phyloP scores from a whole-genome alignment of 2,329 filamentous ascomycete genomes.

The Pezicula carpinea region DNA sequence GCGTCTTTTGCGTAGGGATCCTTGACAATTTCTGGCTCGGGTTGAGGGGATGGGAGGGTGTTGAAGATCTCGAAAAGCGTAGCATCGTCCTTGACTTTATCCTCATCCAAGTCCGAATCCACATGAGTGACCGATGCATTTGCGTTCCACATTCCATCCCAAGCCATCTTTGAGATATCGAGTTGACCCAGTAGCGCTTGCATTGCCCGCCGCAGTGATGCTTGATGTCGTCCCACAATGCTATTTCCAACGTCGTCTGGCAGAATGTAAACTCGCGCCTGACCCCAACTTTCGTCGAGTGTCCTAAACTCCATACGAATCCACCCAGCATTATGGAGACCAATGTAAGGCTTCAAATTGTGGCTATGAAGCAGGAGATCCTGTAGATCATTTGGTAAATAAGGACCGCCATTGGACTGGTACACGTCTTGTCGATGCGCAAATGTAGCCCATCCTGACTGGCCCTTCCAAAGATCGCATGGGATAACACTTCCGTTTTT shows the following conservation, averaged over 20 bases:
- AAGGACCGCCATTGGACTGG: slow-evolving; percentile 1
- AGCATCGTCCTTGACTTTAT: slow-evolving; percentile 30
- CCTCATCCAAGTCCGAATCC: slow-evolving; percentile 29
- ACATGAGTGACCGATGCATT: slow-evolving; percentile 29
- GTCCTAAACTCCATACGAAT: slow-evolving; percentile 25
- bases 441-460: slow-evolving; percentile 16
- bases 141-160: slow-evolving; percentile 42
- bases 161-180: slow-evolving; percentile 50
- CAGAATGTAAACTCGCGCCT: slow-evolving; percentile 55
- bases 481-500: neutral
- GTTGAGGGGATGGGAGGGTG: slow-evolving; percentile 62
- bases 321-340: slow-evolving; percentile 21
- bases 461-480: slow-evolving; percentile 7
- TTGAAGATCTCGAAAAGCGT: slow-evolving; percentile 72
- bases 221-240: slow-evolving; percentile 44
- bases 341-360: slow-evolving; percentile 9
- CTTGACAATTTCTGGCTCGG: slow-evolving; percentile 42
- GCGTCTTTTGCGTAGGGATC: slow-evolving; percentile 48
- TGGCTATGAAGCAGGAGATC: slow-evolving; percentile 12
- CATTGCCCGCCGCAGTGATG: slow-evolving; percentile 40
- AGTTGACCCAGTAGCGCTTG: slow-evolving; percentile 45
- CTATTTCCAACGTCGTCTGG: slow-evolving; percentile 59
- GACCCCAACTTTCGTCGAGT: slow-evolving; percentile 16
- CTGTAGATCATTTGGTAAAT: slow-evolving; percentile 15
- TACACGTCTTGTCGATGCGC: slow-evolving; percentile 11